Evolutionary conservation across 164 flowering plant species (phyloP).

Genomic region (Liquidambar formosana): DNA sequence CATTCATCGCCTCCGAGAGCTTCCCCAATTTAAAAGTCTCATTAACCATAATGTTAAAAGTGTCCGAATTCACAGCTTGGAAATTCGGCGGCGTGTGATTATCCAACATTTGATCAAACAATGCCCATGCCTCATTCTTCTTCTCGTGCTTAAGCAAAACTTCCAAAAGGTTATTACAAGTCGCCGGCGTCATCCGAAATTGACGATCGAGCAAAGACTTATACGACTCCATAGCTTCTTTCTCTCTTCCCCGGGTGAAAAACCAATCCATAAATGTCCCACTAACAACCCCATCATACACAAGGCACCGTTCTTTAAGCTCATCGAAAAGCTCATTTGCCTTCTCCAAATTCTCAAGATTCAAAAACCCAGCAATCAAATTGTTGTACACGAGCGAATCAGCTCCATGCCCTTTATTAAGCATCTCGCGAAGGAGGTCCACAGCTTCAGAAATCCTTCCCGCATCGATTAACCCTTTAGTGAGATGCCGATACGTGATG

Average conservation of each 20-base stretch:
- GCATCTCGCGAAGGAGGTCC: constrained; percentile 70
- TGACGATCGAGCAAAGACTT: constrained; percentile 46
- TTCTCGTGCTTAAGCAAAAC: constrained; percentile 60
- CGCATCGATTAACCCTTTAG: constrained; percentile 66
- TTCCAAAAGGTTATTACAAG: constrained; percentile 75
- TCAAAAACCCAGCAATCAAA: constrained; percentile 59
- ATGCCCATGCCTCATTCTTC: constrained; percentile 53
- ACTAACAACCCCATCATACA: constrained; percentile 78
- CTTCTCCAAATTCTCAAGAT: constrained; percentile 53
- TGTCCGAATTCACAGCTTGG: constrained; percentile 71
- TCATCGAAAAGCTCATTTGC: constrained; percentile 79
- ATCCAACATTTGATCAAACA: constrained; percentile 72
- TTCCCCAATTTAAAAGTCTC: constrained; percentile 59
- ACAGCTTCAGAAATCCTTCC: constrained; percentile 61
- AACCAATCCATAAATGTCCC: constrained; percentile 80
- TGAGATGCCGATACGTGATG: constrained; percentile 68
- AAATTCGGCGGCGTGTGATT: constrained; percentile 65
- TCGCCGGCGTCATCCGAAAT: constrained; percentile 65
- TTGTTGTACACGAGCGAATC: constrained; percentile 77
- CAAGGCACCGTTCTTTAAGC: constrained; percentile 66
- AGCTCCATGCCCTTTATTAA: constrained; percentile 72
- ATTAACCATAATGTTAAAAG: constrained; percentile 70
- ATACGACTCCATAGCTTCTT: constrained; percentile 79
- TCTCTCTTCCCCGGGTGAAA: constrained; percentile 57
- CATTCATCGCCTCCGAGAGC: constrained; percentile 44